A percentile compares a stretch with the other conserved stretches of the same genome.
These are phyloP conservation scores for Mesostigma viride DNA, from an alignment of 139 green algal genomes.

Conservation along the genomic window DNA sequence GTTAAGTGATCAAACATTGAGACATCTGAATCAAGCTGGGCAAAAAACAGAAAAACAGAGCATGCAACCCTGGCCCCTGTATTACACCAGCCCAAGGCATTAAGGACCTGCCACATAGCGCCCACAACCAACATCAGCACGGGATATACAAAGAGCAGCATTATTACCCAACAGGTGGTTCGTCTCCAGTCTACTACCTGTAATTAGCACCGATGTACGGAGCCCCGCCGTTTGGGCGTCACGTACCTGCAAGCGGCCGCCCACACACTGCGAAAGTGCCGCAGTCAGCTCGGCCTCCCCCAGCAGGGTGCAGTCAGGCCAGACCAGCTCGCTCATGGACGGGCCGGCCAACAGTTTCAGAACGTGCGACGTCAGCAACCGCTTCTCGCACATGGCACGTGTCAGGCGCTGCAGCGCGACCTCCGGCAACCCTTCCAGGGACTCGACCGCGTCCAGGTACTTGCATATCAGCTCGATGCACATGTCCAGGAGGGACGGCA, in stretches of 20 bases:
- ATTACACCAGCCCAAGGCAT: no score
- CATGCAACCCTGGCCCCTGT: no score
- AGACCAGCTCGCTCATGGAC: background rate
- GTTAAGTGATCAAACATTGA: no score
- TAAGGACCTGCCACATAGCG: no score
- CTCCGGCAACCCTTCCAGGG: constrained; percentile 18
- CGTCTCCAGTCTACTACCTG: no score
- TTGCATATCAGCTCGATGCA: constrained; percentile 4
- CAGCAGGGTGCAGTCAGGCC: constrained; percentile 21
- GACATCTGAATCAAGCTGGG: no score
- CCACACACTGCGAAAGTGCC: background rate
- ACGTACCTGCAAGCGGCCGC: constrained; percentile 6
- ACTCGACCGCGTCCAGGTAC: constrained; percentile 13
- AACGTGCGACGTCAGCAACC: constrained; percentile 10
- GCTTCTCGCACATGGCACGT: background rate
- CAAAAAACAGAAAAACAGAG: no score
- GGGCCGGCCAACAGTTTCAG: constrained; percentile 13
- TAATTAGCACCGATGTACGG: no score
- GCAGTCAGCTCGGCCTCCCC: constrained; percentile 20
- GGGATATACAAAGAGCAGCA: no score
- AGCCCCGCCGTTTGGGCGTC: no score
- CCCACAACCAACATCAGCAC: no score
- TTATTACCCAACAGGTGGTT: no score
- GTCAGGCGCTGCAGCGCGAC: constrained; percentile 8
- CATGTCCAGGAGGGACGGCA: constrained; percentile 9